Evolutionary conservation across 768 basidiomycete genomes (phyloP).

Genomic region (Lactifluus subvellereus): DNA sequence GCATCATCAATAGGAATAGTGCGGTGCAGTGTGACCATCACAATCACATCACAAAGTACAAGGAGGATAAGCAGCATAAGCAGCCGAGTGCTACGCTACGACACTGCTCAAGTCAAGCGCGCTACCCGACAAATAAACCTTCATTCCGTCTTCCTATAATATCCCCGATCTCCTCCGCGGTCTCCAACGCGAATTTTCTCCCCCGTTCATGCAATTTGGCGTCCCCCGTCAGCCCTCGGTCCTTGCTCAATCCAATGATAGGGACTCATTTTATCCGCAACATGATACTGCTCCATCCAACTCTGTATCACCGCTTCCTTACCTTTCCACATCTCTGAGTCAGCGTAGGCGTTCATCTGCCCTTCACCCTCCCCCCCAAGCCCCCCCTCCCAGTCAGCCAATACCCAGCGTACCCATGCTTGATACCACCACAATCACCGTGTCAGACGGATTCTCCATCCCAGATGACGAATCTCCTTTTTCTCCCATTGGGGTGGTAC

Average conservation of each 20-base stretch:
- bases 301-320: constrained; percentile 30
- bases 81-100: too few relatives aligned
- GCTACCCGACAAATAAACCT: too few relatives aligned
- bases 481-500: constrained; percentile 23
- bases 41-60: too few relatives aligned
- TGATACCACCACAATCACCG: constrained; percentile 28
- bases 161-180: neutral
- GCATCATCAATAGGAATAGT: too few relatives aligned
- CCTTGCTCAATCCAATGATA: neutral
- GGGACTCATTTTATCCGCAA: constrained; percentile 25
- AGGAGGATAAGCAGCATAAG: too few relatives aligned
- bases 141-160: neutral
- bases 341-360: constrained; percentile 68
- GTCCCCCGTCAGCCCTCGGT: constrained; percentile 30
- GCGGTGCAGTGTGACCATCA: too few relatives aligned
- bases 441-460: constrained; percentile 20
- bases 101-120: too few relatives aligned
- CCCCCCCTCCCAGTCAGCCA: constrained; percentile 67
- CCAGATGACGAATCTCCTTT: constrained; percentile 26
- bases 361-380: constrained; percentile 56
- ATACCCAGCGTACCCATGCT: constrained; percentile 59
- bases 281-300: constrained; percentile 29
- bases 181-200: neutral
- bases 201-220: constrained; percentile 19
- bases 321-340: constrained; percentile 27